Conservation (phyloP, 208 protist species). For the Zelonia costaricensis region DNA sequence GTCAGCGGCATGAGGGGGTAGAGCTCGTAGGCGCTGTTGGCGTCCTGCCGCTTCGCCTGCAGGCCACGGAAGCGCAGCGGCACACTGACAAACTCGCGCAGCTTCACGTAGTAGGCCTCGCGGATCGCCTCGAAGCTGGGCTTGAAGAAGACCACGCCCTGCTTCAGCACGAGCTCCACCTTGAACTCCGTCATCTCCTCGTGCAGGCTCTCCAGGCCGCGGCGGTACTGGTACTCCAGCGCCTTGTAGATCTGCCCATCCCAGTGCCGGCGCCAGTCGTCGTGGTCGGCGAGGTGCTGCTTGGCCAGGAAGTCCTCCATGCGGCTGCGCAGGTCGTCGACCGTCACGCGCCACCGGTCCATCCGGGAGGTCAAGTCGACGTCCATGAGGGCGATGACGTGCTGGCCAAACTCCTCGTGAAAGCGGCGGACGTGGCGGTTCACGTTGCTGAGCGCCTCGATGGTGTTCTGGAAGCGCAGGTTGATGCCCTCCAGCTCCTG, state of each 20-base stretch:
- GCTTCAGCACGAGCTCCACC: constrained; percentile 94
- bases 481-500: constrained; percentile 84
- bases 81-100: constrained; percentile 94
- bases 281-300: constrained; percentile 78
- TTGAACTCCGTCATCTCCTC: constrained; percentile 93
- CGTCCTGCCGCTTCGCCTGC: constrained; percentile 71
- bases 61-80: constrained; percentile 94
- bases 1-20: constrained; percentile 88
- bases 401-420: constrained; percentile 80
- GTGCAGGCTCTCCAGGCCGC: constrained; percentile 91
- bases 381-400: constrained; percentile 84
- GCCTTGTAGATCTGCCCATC: constrained; percentile 98
- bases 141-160: constrained; percentile 91
- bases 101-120: constrained; percentile 94
- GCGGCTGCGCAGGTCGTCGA: constrained; percentile 83
- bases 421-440: constrained; percentile 88
- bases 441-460: constrained; percentile 76
- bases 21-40: constrained; percentile 74
- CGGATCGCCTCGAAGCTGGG: constrained; percentile 94
- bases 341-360: constrained; percentile 91
- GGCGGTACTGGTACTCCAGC: constrained; percentile 95
- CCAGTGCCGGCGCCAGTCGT: constrained; percentile 94
- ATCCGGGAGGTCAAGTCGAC: constrained; percentile 91
- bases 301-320: constrained; percentile 85
- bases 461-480: constrained; percentile 82